phyloP scores from a whole-genome alignment of 2,329 filamentous ascomycete genomes.

The Beauveria sp. region DNA sequence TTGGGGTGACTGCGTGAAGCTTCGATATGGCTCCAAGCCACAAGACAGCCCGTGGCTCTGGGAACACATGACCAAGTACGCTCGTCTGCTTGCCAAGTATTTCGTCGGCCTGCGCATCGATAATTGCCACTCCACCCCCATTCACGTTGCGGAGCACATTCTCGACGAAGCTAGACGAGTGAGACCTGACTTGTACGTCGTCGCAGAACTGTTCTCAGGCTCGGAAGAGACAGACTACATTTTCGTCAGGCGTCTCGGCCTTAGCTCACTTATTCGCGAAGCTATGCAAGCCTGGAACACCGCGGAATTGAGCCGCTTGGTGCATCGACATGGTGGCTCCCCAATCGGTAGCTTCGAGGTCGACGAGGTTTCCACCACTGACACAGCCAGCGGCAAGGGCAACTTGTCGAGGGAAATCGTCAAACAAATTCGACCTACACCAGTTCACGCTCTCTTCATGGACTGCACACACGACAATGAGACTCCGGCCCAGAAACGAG shows the following conservation, averaged over 20 bases:
- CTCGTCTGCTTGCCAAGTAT: conserved; percentile 84
- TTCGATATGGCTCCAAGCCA: conserved; percentile 74
- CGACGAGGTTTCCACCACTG: conserved; percentile 69
- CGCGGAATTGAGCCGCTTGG: conserved; percentile 80
- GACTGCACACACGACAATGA: conserved; percentile 99
- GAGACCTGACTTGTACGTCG: conserved; percentile 80
- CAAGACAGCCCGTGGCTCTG: conserved; percentile 89
- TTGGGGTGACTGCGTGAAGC: conserved; percentile 97
- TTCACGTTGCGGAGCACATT: conserved; percentile 91
- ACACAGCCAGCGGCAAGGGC: conserved; percentile 23
- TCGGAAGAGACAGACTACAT: conserved; percentile 94
- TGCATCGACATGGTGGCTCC: conserved; percentile 86
- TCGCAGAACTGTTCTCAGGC: conserved; percentile 91
- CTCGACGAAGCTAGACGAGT: conserved; percentile 87
- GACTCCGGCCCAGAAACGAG: conserved; percentile 87
- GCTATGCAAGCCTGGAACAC: conserved; percentile 99
- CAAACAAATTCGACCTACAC: conserved; percentile 74
- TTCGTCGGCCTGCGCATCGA: conserved; percentile 95
- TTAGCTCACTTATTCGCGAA: conserved; percentile 88
- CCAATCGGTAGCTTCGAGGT: conserved; percentile 96
- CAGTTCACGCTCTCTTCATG: conserved; percentile 94
- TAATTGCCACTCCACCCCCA: conserved; percentile 93
- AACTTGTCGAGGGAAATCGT: conserved; percentile 54
- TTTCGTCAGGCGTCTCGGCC: conserved; percentile 85
- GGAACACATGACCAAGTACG: conserved; percentile 94